Percentiles rank a stretch among this genome's conserved stretches.
Evolutionary conservation across 2,329 filamentous ascomycete species (phyloP).

Genomic region (Curvularia spicifera): DNA sequence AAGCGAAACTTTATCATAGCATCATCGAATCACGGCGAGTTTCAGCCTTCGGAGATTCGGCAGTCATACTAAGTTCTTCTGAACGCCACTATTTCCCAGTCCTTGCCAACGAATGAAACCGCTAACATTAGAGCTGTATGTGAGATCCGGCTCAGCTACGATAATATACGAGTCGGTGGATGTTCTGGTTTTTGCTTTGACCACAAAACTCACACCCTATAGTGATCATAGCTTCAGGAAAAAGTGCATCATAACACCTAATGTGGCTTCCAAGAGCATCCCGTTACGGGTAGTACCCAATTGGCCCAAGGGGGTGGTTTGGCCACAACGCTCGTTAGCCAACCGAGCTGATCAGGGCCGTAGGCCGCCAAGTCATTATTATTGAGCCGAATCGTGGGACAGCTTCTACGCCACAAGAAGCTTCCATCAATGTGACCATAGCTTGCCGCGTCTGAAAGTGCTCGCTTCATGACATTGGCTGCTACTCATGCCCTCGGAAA

Average conservation of each 20-base stretch:
- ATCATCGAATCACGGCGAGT: conserved; percentile 12
- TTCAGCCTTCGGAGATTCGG: conserved; percentile 13
- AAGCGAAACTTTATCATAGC: conserved; percentile 20
- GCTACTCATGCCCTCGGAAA: conserved; percentile 17
- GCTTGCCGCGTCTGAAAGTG: conserved; percentile 17
- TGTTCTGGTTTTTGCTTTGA: conserved; percentile 24
- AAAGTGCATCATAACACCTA: conserved; percentile 22
- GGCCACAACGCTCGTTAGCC: conserved; percentile 18
- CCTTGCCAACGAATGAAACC: conserved; percentile 24
- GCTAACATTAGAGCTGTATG: conserved; percentile 20
- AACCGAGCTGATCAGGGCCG: conserved; percentile 21
- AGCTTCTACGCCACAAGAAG: conserved; percentile 28
- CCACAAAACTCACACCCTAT: conserved; percentile 22
- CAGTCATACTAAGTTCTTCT: conserved; percentile 6
- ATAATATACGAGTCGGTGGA: conserved; percentile 20
- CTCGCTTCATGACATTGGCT: conserved; percentile 21
- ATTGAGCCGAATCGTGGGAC: conserved; percentile 27
- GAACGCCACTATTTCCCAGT: conserved; percentile 7
- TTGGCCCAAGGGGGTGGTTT: conserved; percentile 17
- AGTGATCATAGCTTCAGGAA: conserved; percentile 30
- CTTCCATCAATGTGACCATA: conserved; percentile 26
- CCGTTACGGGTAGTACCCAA: conserved; percentile 19
- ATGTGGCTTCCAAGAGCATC: conserved; percentile 5
- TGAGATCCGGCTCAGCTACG: conserved; percentile 20
- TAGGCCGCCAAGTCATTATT: conserved; percentile 23